Conservation (phyloP, 2,329 filamentous ascomycete species). For the Hypoxylon rubiginosum region DNA sequence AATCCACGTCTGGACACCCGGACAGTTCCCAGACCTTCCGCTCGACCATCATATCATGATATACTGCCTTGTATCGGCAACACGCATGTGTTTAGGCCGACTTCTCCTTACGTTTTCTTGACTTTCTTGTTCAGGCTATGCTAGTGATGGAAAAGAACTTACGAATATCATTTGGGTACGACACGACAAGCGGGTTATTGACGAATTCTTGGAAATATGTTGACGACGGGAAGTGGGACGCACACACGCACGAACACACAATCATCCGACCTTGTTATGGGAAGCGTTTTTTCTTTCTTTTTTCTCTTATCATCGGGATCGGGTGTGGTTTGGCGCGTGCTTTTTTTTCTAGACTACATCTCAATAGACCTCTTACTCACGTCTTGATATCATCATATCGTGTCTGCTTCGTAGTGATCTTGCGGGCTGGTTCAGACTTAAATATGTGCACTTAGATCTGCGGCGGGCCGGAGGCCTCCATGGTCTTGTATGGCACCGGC, state of each 20-base stretch:
- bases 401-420: constrained; percentile 1
- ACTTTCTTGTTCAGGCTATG: constrained; percentile 7
- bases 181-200: constrained; percentile 21
- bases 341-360: constrained; percentile 33
- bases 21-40: not conserved
- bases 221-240: constrained; percentile 21
- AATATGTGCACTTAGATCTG: constrained; percentile 6
- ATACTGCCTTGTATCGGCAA: constrained; percentile 16
- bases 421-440: constrained; percentile 6
- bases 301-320: constrained; percentile 20
- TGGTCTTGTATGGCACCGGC: constrained; percentile 15
- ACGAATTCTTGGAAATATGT: constrained; percentile 28
- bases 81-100: not conserved
- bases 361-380: constrained; percentile 36
- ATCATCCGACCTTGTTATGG: constrained; percentile 26
- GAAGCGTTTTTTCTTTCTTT: constrained; percentile 13
- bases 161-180: constrained; percentile 15
- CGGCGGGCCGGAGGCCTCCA: constrained; percentile 21
- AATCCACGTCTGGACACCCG: constrained; percentile 9
- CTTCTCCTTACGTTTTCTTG: constrained; percentile 4
- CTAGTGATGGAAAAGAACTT: constrained; percentile 24
- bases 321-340: constrained; percentile 27
- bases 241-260: constrained; percentile 3
- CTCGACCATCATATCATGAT: not conserved
- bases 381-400: constrained; percentile 12